phyloP scores from a whole-genome alignment of 108 stramenopile genomes.

The Halocafeteria seosinensis region DNA sequence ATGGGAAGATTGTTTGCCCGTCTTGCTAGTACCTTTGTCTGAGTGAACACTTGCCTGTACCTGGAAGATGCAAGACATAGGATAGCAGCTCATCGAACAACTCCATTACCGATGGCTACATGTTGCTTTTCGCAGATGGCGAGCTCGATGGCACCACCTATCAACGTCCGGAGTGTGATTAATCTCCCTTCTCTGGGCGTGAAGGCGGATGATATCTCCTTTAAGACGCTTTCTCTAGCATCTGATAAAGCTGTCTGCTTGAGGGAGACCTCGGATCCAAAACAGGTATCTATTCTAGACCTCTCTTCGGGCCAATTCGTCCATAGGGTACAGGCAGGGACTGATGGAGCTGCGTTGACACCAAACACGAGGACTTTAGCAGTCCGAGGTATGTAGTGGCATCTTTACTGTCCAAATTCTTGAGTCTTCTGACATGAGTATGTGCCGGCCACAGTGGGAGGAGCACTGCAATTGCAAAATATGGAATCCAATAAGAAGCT shows the following conservation, averaged over 20 bases:
- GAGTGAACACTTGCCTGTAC: too few species aligned
- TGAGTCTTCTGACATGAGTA: background rate
- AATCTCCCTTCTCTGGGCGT: background rate
- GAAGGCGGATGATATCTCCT: background rate
- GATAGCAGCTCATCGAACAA: too few species aligned
- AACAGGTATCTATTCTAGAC: background rate
- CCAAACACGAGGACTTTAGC: background rate
- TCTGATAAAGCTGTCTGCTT: background rate
- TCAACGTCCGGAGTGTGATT: background rate
- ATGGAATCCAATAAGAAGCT: constrained; percentile 76
- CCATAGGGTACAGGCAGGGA: too few species aligned
- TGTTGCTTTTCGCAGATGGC: too few species aligned
- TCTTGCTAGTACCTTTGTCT: too few species aligned
- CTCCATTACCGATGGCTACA: too few species aligned
- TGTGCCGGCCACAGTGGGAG: constrained; percentile 30
- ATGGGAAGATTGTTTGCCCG: too few species aligned
- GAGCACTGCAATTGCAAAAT: constrained; percentile 88
- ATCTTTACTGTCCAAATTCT: background rate
- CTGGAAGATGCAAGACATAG: too few species aligned
- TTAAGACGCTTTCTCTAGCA: background rate
- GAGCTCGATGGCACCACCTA: too few species aligned
- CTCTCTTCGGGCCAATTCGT: background rate
- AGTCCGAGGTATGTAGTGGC: background rate
- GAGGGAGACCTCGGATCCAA: background rate
- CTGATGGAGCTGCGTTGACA: background rate